Conservation (phyloP, 2,329 filamentous ascomycete species). For the Phyllosticta citrichinensis region DNA sequence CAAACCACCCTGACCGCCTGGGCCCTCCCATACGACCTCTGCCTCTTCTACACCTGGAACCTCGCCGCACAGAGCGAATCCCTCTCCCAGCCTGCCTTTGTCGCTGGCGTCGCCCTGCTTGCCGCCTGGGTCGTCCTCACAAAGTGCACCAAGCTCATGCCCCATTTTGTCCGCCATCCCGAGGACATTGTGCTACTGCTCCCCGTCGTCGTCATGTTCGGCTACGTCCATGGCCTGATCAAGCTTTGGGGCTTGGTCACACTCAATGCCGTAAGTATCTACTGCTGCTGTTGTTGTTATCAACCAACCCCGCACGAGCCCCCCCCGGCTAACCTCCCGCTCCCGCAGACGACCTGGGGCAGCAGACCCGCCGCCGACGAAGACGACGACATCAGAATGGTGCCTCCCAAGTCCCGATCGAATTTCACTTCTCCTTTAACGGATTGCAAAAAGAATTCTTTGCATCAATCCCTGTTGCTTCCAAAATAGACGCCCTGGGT, state of each 20-base stretch:
- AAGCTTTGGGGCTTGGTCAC: constrained; percentile 83
- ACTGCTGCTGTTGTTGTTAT: neutral
- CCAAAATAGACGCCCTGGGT: constrained; percentile 6
- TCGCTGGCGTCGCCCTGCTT: constrained; percentile 21
- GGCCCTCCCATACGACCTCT: constrained; percentile 66
- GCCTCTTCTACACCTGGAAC: constrained; percentile 45
- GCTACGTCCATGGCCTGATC: constrained; percentile 86
- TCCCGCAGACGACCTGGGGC: constrained; percentile 77
- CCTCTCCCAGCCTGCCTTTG: neutral
- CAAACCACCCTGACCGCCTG: constrained; percentile 87
- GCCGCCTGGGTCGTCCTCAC: constrained; percentile 54
- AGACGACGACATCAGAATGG: constrained; percentile 41
- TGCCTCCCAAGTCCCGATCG: constrained; percentile 2
- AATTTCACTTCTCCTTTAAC: neutral
- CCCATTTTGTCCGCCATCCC: constrained; percentile 76
- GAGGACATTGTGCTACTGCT: constrained; percentile 63
- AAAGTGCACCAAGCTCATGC: constrained; percentile 84
- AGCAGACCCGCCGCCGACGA: constrained; percentile 85
- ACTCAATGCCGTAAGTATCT: constrained; percentile 33
- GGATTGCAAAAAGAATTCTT: constrained; percentile 8
- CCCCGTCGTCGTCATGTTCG: constrained; percentile 79
- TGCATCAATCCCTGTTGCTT: neutral
- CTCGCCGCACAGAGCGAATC: constrained; percentile 15
- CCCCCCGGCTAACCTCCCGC: constrained; percentile 2
- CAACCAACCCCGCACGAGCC: constrained; percentile 2